Evolutionary conservation across 768 basidiomycete species (phyloP).

Genomic region (Harrya chromipes): DNA sequence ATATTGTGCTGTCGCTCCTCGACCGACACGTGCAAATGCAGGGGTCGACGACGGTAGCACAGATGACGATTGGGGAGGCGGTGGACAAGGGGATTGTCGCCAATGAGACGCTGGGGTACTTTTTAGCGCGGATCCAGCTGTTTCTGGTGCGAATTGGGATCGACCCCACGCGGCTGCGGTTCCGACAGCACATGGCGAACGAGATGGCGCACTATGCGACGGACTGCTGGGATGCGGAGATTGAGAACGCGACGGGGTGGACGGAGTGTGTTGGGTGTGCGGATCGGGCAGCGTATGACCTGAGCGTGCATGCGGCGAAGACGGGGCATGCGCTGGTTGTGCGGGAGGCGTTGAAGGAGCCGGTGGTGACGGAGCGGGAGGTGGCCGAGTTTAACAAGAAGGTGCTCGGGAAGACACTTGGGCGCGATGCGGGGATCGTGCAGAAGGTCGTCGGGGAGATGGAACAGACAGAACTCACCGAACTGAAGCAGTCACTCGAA

Average conservation of each 20-base stretch:
- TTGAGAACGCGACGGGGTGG: constrained; percentile 83
- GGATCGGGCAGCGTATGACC: constrained; percentile 95
- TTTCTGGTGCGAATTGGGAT: constrained; percentile 93
- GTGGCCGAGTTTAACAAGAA: constrained; percentile 86
- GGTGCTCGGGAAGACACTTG: constrained; percentile 83
- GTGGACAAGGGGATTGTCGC: constrained; percentile 85
- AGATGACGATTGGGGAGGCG: constrained; percentile 84
- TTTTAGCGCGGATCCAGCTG: constrained; percentile 86
- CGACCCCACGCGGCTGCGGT: constrained; percentile 76
- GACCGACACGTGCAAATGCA: constrained; percentile 79
- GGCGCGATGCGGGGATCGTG: constrained; percentile 69
- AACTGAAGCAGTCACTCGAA: constrained; percentile 66
- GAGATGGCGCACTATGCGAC: constrained; percentile 99
- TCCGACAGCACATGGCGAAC: constrained; percentile 98
- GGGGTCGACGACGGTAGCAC: constrained; percentile 61
- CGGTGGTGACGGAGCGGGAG: constrained; percentile 76
- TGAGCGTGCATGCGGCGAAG: constrained; percentile 81
- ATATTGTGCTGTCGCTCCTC: constrained; percentile 72
- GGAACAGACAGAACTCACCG: constrained; percentile 60
- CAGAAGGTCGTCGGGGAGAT: constrained; percentile 63
- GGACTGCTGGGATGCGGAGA: constrained; percentile 99
- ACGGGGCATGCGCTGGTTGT: constrained; percentile 88
- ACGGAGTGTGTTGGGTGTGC: constrained; percentile 99
- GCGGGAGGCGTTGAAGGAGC: constrained; percentile 80
- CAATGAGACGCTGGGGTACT: constrained; percentile 97